These are phyloP conservation scores for Stipa capillata DNA, from an alignment of 176 grass and related monocot species.

Conservation along the genomic window DNA sequence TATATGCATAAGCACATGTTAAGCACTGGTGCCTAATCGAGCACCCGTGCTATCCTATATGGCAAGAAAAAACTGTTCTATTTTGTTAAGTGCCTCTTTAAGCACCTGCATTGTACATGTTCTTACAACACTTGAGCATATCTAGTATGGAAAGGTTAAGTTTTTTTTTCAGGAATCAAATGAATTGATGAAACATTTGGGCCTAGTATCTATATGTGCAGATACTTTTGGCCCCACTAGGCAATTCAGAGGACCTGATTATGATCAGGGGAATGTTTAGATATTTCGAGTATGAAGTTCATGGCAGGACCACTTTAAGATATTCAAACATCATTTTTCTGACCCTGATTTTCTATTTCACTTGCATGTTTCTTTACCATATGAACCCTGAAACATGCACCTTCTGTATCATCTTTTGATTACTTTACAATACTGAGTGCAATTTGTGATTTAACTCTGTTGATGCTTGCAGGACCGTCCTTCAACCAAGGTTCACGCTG, in stretches of 20 bases:
- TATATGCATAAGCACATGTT: no score
- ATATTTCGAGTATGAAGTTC: neutral
- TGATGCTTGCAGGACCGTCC: conserved; percentile 25
- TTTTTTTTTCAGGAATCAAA: neutral
- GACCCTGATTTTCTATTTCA: neutral
- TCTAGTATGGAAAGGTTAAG: neutral
- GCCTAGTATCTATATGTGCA: neutral
- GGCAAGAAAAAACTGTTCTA: no score
- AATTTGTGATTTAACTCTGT: neutral
- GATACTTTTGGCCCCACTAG: neutral
- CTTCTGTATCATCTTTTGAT: neutral
- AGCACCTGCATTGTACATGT: no score
- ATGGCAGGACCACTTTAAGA: neutral
- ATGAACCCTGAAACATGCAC: neutral
- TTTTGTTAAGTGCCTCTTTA: no score
- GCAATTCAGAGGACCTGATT: neutral
- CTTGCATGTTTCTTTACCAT: neutral
- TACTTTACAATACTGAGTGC: neutral
- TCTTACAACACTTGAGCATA: no score
- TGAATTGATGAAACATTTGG: neutral
- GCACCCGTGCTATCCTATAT: no score
- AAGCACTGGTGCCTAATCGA: no score
- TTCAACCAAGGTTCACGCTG: conserved; percentile 50
- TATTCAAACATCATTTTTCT: neutral
- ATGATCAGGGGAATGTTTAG: neutral